Evolutionary conservation across 768 basidiomycete genomes (phyloP).

Genomic region (Boletus rubroflammeus): DNA sequence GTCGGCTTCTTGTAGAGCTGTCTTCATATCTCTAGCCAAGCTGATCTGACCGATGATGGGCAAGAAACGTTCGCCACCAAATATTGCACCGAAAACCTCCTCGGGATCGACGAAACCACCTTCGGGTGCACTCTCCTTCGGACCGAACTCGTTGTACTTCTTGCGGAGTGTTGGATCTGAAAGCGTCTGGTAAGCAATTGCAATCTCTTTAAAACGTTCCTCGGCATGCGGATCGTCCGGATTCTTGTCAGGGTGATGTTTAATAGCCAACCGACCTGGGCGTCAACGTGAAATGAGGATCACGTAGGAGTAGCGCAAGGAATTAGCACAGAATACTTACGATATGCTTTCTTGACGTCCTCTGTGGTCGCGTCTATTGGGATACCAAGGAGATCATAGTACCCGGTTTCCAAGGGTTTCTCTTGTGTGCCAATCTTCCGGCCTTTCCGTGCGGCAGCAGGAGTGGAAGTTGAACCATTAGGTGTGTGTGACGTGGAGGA

Average conservation of each 20-base stretch:
- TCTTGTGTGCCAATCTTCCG: conserved; percentile 89
- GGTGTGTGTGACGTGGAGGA: conserved; percentile 13
- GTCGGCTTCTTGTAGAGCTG: conserved; percentile 83
- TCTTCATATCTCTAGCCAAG: conserved; percentile 88
- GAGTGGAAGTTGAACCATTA: conserved; percentile 20
- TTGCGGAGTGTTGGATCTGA: conserved; percentile 71
- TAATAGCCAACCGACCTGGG: conserved; percentile 78
- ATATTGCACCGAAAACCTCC: conserved; percentile 77
- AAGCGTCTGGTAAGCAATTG: conserved; percentile 84
- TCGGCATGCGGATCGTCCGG: conserved; percentile 81
- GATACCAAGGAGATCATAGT: conserved; percentile 84
- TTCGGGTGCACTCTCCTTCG: conserved; percentile 76
- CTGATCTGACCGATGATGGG: conserved; percentile 89
- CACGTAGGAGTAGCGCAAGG: too few species aligned
- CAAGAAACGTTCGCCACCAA: conserved; percentile 82
- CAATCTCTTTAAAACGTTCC: conserved; percentile 87
- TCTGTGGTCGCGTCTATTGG: conserved; percentile 71
- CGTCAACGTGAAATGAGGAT: neutral
- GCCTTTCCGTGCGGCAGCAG: conserved; percentile 39
- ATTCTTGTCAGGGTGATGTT: conserved; percentile 92
- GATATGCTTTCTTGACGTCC: conserved; percentile 90
- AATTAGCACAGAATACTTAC: conserved; percentile 35
- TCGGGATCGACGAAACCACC: conserved; percentile 89
- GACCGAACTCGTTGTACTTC: conserved; percentile 91
- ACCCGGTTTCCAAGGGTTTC: conserved; percentile 82